Evolutionary conservation across 2,329 filamentous ascomycete genomes (phyloP).

Genomic region (Cytospora chrysosperma): DNA sequence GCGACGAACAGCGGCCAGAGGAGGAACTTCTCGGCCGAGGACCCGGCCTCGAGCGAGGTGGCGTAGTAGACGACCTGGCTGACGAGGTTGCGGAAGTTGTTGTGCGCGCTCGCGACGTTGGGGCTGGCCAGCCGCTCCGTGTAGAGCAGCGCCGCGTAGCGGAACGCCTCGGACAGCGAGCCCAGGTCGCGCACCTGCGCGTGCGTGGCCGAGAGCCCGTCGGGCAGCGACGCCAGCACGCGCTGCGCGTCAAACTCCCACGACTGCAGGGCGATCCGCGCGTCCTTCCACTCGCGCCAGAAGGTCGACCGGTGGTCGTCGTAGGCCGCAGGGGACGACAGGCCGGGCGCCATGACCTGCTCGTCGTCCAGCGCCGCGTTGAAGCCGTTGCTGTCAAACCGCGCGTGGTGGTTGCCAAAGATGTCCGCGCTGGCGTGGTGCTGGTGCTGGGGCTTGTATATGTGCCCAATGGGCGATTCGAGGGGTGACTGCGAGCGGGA

Average conservation of each 20-base stretch:
- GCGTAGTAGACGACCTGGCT: slow-evolving; percentile 82
- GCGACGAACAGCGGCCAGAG: slow-evolving; percentile 92
- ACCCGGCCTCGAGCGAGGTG: slow-evolving; percentile 70
- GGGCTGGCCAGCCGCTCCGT: slow-evolving; percentile 84
- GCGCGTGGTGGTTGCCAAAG: slow-evolving; percentile 32
- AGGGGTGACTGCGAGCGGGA: slow-evolving; percentile 40
- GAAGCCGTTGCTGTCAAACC: slow-evolving; percentile 69
- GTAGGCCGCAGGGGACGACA: slow-evolving; percentile 44
- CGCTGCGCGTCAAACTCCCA: slow-evolving; percentile 71
- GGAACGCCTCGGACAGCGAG: slow-evolving; percentile 86
- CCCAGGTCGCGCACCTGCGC: slow-evolving; percentile 71
- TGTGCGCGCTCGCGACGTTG: slow-evolving; percentile 67
- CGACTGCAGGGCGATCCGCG: slow-evolving; percentile 71
- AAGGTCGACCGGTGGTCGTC: slow-evolving; percentile 66
- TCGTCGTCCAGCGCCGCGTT: slow-evolving; percentile 55
- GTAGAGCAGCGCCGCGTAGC: slow-evolving; percentile 84
- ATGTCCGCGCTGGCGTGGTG: slow-evolving; percentile 31
- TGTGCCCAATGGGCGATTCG: slow-evolving; percentile 42
- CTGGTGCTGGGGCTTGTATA: slow-evolving; percentile 40
- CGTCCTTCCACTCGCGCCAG: slow-evolving; percentile 83
- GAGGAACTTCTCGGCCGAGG: slow-evolving; percentile 79
- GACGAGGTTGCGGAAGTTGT: slow-evolving; percentile 80
- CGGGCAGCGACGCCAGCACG: slow-evolving; percentile 50
- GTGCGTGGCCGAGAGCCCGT: slow-evolving; percentile 39
- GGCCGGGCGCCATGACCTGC: slow-evolving; percentile 45